Evolutionary conservation across 306 rosid species (phyloP).

Genomic region (Vigna radiata): DNA sequence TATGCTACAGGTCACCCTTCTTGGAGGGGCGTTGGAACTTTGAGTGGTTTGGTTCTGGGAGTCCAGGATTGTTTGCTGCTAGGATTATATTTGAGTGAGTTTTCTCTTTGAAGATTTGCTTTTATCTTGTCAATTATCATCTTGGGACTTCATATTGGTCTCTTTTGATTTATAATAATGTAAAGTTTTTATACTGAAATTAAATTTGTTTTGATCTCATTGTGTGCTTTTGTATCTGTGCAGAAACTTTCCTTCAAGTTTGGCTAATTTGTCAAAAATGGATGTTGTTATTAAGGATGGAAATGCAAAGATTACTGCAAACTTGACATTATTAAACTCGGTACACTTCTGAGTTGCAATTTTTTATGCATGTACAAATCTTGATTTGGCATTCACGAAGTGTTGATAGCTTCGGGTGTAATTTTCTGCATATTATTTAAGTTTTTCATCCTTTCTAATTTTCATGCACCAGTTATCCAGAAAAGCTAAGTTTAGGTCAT

Average conservation of each 20-base stretch:
- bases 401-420: slow-evolving; percentile 20
- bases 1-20: slow-evolving; percentile 89
- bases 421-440: slow-evolving; percentile 8
- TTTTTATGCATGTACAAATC: slow-evolving; percentile 25
- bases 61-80: slow-evolving; percentile 80
- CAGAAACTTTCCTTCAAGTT: slow-evolving; percentile 86
- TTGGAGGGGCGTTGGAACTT: slow-evolving; percentile 95
- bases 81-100: slow-evolving; percentile 81
- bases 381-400: slow-evolving; percentile 27
- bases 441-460: slow-evolving; percentile 1
- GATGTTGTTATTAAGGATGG: slow-evolving; percentile 81
- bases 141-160: slow-evolving; percentile 5
- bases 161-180: slow-evolving; percentile 23
- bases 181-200: slow-evolving; percentile 10
- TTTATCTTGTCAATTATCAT: slow-evolving; percentile 23
- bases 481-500: slow-evolving; percentile 1
- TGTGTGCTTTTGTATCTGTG: slow-evolving; percentile 37
- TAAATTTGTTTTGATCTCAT: slow-evolving; percentile 32
- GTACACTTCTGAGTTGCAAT: slow-evolving; percentile 50
- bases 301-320: slow-evolving; percentile 82
- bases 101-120: slow-evolving; percentile 18
- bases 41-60: slow-evolving; percentile 92
- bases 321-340: slow-evolving; percentile 69
- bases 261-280: slow-evolving; percentile 87
- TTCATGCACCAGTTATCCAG: background rate